Evolutionary conservation across 441 rosid species (phyloP).

Genomic region (Gossypium laxum): DNA sequence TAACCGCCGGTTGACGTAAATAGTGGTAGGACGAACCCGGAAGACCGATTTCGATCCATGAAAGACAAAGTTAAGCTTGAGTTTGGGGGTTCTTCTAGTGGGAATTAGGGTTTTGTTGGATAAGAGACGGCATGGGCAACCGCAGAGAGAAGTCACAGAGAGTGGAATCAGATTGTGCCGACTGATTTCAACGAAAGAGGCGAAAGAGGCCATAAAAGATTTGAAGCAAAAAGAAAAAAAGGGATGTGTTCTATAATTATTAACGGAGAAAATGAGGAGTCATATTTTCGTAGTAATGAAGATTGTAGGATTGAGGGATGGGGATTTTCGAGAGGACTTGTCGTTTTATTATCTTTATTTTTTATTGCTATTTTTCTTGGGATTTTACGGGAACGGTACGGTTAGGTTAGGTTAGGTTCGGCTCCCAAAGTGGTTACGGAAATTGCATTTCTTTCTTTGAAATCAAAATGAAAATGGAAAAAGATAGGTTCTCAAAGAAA

Average conservation of each 20-base stretch:
- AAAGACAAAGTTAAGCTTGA: slow-evolving; percentile 23
- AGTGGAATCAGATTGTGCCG: slow-evolving; percentile 32
- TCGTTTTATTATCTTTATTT: not conserved
- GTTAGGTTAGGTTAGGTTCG: slow-evolving; percentile 5
- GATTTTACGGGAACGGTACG: not conserved
- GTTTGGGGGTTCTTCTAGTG: slow-evolving; percentile 21
- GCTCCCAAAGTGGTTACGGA: not conserved
- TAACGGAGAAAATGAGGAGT: not conserved
- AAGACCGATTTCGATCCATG: slow-evolving; percentile 24
- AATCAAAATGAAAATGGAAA: not conserved
- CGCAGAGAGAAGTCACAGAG: slow-evolving; percentile 26
- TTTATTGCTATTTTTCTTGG: not conserved
- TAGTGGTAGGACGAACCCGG: slow-evolving; percentile 18
- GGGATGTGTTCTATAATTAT: too few species aligned
- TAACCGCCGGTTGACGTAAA: slow-evolving; percentile 29
- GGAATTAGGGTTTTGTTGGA: slow-evolving; percentile 30
- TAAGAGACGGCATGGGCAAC: slow-evolving; percentile 38
- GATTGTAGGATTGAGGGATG: not conserved
- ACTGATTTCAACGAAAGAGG: slow-evolving; percentile 33
- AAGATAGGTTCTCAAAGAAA: not conserved
- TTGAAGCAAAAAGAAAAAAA: not conserved
- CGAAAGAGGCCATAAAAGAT: slow-evolving; percentile 40
- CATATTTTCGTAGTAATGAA: not conserved
- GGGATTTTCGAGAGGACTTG: not conserved
- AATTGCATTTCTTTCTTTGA: not conserved